Conservation (phyloP, 1,284 basidiomycete genomes). For the Acaromyces ingoldii region DNA sequence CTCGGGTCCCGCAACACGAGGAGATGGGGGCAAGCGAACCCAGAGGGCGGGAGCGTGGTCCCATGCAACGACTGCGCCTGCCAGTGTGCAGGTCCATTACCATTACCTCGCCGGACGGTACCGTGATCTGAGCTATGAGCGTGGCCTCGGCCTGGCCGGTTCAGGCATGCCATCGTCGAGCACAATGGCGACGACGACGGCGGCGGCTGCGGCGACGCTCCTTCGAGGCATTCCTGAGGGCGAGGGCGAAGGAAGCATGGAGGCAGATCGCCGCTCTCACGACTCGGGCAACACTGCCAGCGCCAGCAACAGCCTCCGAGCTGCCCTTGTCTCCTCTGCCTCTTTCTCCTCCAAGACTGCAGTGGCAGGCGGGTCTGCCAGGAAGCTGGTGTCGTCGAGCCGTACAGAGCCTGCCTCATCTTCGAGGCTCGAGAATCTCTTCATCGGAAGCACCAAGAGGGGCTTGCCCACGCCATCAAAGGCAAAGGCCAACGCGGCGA, state of each 20-base stretch:
- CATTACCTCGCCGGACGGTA: conserved; percentile 19
- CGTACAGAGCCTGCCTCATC: neutral
- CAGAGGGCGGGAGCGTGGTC: conserved; percentile 1
- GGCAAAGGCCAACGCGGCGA: neutral
- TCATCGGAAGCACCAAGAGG: conserved; percentile 3
- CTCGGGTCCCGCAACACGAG: neutral
- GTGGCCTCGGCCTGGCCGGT: conserved; percentile 18
- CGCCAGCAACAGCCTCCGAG: neutral
- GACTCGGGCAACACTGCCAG: neutral
- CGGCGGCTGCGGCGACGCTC: neutral
- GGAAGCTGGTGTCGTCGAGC: neutral
- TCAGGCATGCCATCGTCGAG: neutral
- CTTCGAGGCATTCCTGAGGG: neutral
- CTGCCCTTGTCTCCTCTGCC: neutral
- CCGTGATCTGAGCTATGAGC: conserved; percentile 17
- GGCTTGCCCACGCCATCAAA: no score
- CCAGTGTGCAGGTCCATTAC: conserved; percentile 25
- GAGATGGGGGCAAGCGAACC: neutral
- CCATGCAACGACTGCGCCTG: conserved; percentile 9
- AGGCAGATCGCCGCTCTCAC: neutral
- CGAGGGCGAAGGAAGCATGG: neutral
- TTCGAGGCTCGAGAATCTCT: conserved; percentile 10
- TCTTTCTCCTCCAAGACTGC: neutral
- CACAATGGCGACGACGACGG: neutral
- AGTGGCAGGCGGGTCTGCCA: neutral